Percentiles rank a stretch among this genome's conserved stretches.
phyloP scores from a whole-genome alignment of 768 basidiomycete genomes.

The Udeniomyces megalosporus region DNA sequence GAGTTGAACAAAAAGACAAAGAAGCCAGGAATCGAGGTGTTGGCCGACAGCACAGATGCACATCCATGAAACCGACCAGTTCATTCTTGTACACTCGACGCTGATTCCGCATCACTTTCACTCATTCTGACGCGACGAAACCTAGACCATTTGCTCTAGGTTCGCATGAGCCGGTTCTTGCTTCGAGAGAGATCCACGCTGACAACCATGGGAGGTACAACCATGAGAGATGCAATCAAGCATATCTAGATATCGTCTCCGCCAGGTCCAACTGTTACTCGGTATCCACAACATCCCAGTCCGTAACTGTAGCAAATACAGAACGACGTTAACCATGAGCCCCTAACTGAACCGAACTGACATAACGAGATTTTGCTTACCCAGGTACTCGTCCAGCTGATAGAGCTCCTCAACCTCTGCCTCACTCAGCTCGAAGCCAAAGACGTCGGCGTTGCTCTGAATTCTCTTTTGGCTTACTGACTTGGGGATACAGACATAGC shows the following conservation, averaged over 20 bases:
- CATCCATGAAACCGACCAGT: too few species aligned
- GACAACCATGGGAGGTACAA: too few species aligned
- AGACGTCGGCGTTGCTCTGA: slow-evolving; percentile 33
- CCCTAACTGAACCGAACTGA: too few species aligned
- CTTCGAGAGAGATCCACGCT: too few species aligned
- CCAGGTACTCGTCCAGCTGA: slow-evolving; percentile 29
- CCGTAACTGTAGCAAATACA: neutral
- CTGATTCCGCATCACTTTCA: too few species aligned
- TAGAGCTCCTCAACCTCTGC: slow-evolving; percentile 33
- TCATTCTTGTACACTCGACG: too few species aligned
- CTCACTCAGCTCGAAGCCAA: slow-evolving; percentile 34
- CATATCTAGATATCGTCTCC: too few species aligned
- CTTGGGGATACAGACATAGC: slow-evolving; percentile 36
- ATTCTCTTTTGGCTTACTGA: slow-evolving; percentile 33
- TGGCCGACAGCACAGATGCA: too few species aligned
- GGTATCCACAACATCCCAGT: neutral
- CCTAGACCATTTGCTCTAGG: too few species aligned
- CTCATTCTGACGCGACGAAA: too few species aligned
- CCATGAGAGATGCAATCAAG: too few species aligned
- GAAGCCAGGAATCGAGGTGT: neutral
- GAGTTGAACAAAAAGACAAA: neutral
- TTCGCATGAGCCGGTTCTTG: too few species aligned
- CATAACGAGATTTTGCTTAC: neutral
- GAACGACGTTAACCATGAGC: slow-evolving; percentile 34
- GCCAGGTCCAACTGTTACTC: neutral